Conservation (phyloP, 73 alveolate genomes). For the Blepharisma stoltei region DNA sequence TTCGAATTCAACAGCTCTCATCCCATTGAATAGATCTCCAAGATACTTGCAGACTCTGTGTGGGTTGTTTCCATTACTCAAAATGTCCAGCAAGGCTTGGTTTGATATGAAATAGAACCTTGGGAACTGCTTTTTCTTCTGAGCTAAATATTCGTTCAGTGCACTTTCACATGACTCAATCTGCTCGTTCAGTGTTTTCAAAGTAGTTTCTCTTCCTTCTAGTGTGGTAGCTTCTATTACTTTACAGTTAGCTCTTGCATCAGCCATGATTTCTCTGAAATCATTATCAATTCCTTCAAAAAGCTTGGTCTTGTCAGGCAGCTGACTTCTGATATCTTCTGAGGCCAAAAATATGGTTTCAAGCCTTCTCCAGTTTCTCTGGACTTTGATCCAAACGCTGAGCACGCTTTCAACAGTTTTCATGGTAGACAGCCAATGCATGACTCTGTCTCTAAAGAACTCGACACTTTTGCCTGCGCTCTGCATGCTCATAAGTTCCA, state of each 20-base stretch:
- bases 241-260: conserved; percentile 66
- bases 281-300: conserved; percentile 97
- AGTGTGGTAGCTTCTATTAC: conserved; percentile 56
- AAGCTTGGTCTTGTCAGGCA: conserved; percentile 98
- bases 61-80: conserved; percentile 97
- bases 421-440: conserved; percentile 94
- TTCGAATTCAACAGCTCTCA: conserved; percentile 89
- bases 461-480: conserved; percentile 85
- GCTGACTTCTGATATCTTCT: conserved; percentile 98
- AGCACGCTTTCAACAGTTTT: conserved; percentile 97
- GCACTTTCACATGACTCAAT: conserved; percentile 98
- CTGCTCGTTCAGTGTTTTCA: conserved; percentile 75
- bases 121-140: conserved; percentile 98
- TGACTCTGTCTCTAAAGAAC: conserved; percentile 79
- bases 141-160: conserved; percentile 92
- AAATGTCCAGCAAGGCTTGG: conserved; percentile 97
- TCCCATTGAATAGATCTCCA: conserved; percentile 99
- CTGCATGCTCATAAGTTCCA: conserved; percentile 95
- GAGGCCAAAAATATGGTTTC: conserved; percentile 98
- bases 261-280: conserved; percentile 96
- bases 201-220: conserved; percentile 86
- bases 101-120: conserved; percentile 99
- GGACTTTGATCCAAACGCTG: conserved; percentile 98
- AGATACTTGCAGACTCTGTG: conserved; percentile 95
- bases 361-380: conserved; percentile 97